phyloP scores from a whole-genome alignment of 345 rosid genomes.

The Lagerstroemia speciosa region DNA sequence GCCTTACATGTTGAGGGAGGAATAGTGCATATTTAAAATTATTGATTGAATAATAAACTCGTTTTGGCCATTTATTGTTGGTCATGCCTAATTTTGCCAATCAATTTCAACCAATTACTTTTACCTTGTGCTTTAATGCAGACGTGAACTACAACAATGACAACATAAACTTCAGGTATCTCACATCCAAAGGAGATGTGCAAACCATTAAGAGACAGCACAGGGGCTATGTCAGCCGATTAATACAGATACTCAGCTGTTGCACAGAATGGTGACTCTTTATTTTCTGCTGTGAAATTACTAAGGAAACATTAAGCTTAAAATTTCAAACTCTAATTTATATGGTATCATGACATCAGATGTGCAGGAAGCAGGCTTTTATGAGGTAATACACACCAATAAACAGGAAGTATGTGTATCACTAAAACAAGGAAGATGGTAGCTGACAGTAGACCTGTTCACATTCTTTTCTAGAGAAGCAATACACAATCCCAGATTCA shows the following conservation, averaged over 20 bases:
- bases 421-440: constrained; percentile 10
- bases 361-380: neutral
- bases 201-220: neutral
- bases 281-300: neutral
- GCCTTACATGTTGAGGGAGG: neutral
- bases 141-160: neutral
- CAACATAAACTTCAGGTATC: neutral
- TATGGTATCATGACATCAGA: neutral
- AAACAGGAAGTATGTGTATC: neutral
- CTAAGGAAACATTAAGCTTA: neutral
- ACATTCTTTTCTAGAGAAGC: constrained; percentile 93
- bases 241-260: neutral
- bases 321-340: neutral
- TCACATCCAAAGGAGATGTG: neutral
- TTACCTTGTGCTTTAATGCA: neutral
- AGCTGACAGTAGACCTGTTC: constrained; percentile 58
- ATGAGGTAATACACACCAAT: neutral
- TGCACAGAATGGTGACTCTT: neutral
- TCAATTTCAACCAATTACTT: neutral
- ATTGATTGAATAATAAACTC: neutral
- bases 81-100: neutral
- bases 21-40: neutral
- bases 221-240: neutral
- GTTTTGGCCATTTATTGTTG: neutral
- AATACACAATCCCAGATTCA: constrained; percentile 93